Evolutionary conservation across 2,329 filamentous ascomycete species (phyloP).

Genomic region (Cladosporium oxysporum): DNA sequence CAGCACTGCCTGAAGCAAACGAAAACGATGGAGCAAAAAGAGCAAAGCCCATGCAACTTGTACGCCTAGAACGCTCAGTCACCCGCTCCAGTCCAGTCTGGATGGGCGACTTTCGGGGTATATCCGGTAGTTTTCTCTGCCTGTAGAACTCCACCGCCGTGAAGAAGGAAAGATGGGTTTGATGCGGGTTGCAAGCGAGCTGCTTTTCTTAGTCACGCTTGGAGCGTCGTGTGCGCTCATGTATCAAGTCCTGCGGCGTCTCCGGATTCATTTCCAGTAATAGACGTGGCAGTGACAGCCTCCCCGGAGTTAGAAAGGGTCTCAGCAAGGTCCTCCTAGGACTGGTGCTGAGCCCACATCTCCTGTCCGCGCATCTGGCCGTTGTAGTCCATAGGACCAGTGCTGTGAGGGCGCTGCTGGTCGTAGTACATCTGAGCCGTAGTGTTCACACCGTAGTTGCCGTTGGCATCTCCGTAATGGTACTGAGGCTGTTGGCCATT

Average conservation of each 20-base stretch:
- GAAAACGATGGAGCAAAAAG: conserved; percentile 10
- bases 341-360: conserved; percentile 54
- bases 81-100: conserved; percentile 16
- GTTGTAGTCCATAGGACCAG: conserved; percentile 64
- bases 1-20: conserved; percentile 7
- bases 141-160: conserved; percentile 20
- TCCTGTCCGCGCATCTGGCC: conserved; percentile 59
- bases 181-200: conserved; percentile 10
- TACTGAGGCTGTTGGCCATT: conserved; percentile 64
- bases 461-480: conserved; percentile 72
- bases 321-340: conserved; percentile 17
- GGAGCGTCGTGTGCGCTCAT: neutral
- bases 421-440: conserved; percentile 78
- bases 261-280: conserved; percentile 1
- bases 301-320: neutral
- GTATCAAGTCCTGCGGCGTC: conserved; percentile 3
- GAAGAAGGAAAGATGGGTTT: conserved; percentile 19
- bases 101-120: conserved; percentile 18
- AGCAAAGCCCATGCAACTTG: conserved; percentile 19
- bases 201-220: conserved; percentile 17
- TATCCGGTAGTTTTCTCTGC: conserved; percentile 20
- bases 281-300: neutral
- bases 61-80: conserved; percentile 19
- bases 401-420: conserved; percentile 68
- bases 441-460: conserved; percentile 49